A percentile compares a stretch with the other conserved stretches of the same genome.
Conservation (phyloP, 1,284 basidiomycete genomes). For the Acaromyces ingoldii region DNA sequence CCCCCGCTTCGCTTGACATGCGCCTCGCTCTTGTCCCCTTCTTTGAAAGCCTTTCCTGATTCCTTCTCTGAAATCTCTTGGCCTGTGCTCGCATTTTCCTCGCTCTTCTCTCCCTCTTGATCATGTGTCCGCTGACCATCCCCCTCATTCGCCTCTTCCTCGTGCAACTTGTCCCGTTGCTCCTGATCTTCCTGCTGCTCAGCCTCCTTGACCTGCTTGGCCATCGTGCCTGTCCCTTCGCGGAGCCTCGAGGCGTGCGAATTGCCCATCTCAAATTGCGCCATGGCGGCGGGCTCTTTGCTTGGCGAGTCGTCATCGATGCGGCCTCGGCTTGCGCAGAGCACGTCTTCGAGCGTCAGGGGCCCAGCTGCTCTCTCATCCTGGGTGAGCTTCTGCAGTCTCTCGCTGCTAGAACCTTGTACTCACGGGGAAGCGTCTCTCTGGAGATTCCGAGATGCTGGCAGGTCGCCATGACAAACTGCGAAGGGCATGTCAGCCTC, state of each 20-base stretch:
- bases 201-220: constrained; percentile 3
- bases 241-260: constrained; percentile 16
- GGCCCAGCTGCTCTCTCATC: constrained; percentile 6
- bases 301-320: constrained; percentile 1
- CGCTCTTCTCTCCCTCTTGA: neutral
- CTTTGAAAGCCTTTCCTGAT: no score
- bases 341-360: constrained; percentile 31
- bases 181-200: neutral
- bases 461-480: constrained; percentile 42
- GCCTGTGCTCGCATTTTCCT: no score
- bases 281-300: constrained; percentile 3
- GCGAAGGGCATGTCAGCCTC: neutral
- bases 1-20: neutral
- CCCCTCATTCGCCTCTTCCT: constrained; percentile 3
- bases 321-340: constrained; percentile 14
- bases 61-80: neutral
- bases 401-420: neutral
- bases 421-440: constrained; percentile 27
- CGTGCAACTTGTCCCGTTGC: neutral
- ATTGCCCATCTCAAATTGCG: constrained; percentile 18
- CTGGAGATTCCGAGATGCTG: constrained; percentile 38
- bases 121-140: no score
- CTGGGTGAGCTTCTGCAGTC: neutral
- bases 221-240: constrained; percentile 6
- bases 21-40: neutral